Conservation (phyloP, 176 grass and related monocot genomes). For the Raddia guianensis region DNA sequence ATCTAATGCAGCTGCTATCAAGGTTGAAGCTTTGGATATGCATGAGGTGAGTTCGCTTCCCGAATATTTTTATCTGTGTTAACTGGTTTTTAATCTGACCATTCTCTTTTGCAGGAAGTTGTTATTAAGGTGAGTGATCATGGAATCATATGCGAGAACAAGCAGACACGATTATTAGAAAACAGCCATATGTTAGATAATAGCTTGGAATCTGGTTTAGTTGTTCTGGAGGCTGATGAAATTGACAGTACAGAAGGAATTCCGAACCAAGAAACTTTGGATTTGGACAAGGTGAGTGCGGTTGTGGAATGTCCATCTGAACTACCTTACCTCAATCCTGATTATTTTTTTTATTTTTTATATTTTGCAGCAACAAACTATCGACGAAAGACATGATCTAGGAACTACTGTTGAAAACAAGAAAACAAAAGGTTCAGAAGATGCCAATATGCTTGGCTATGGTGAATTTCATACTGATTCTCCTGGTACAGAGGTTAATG, state of each 20-base stretch:
- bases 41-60: conserved; percentile 42
- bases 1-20: conserved; percentile 27
- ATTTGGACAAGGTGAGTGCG: conserved; percentile 33
- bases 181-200: conserved; percentile 6
- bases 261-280: conserved; percentile 22
- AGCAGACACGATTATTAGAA: conserved; percentile 7
- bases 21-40: conserved; percentile 27
- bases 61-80: conserved; percentile 38
- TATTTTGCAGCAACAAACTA: conserved; percentile 47
- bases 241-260: conserved; percentile 26
- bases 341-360: conserved; percentile 30
- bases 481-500: conserved; percentile 1
- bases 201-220: conserved; percentile 11
- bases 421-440: conserved; percentile 7
- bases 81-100: conserved; percentile 25
- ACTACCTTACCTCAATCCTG: conserved; percentile 24
- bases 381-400: conserved; percentile 31
- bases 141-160: conserved; percentile 27
- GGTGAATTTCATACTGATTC: conserved; percentile 19
- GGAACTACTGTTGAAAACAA: conserved; percentile 32
- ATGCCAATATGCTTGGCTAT: conserved; percentile 12
- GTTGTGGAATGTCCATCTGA: conserved; percentile 36
- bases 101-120: conserved; percentile 36
- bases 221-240: conserved; percentile 36
- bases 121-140: not conserved